These are phyloP conservation scores for Cordyceps cateniannulata DNA, from an alignment of 2,329 filamentous ascomycete species.

Conservation along the genomic window DNA sequence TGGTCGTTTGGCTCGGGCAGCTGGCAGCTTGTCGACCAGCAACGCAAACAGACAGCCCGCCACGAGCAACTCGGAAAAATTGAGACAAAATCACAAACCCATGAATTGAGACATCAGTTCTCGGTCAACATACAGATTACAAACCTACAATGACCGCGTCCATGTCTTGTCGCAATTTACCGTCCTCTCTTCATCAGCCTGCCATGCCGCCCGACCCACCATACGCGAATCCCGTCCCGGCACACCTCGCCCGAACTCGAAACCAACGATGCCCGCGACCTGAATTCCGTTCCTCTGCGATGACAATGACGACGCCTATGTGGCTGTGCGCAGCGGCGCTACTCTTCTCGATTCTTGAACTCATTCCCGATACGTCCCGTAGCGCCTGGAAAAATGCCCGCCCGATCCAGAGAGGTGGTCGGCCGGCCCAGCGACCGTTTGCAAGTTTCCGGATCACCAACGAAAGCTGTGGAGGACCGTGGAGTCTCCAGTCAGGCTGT, in stretches of 20 bases:
- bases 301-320: conserved; percentile 9
- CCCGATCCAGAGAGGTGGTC: background rate
- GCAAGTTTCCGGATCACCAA: background rate
- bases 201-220: background rate
- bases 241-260: background rate
- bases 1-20: background rate
- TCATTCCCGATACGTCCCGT: background rate
- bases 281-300: background rate
- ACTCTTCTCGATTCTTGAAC: background rate
- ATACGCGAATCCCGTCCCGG: conserved; percentile 3
- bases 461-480: background rate
- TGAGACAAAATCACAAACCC: too few species aligned
- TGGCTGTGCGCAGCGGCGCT: background rate
- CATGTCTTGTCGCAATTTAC: background rate
- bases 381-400: background rate
- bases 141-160: background rate
- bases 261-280: background rate
- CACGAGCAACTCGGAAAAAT: background rate
- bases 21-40: background rate
- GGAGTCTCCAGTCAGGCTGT: background rate
- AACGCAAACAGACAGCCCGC: background rate
- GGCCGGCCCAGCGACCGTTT: background rate
- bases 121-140: background rate
- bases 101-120: too few species aligned
- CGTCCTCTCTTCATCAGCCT: background rate